Percentiles rank a stretch among this genome's conserved stretches.
Evolutionary conservation across 2,329 filamentous ascomycete genomes (phyloP).

Genomic region (Pyrenochaeta sp.): DNA sequence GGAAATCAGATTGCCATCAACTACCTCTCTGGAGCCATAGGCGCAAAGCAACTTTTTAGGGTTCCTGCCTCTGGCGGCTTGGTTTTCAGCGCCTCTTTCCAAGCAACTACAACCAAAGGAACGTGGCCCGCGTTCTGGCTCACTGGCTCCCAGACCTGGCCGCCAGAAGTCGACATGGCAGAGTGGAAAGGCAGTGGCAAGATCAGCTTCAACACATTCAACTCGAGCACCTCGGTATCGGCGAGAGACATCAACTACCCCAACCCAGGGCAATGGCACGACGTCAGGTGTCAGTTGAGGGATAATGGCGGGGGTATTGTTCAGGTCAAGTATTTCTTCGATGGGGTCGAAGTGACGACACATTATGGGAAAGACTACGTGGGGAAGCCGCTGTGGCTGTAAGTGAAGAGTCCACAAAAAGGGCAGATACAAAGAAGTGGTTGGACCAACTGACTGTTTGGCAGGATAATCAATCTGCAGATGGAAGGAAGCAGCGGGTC

Average conservation of each 20-base stretch:
- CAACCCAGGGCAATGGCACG: slow-evolving; percentile 58
- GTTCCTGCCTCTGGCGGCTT: slow-evolving; percentile 50
- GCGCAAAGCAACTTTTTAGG: slow-evolving; percentile 54
- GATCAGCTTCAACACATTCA: slow-evolving; percentile 66
- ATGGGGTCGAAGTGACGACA: slow-evolving; percentile 59
- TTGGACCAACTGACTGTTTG: not conserved
- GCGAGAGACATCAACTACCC: slow-evolving; percentile 61
- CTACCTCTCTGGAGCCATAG: slow-evolving; percentile 61
- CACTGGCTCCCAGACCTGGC: slow-evolving; percentile 64
- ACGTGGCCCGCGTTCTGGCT: slow-evolving; percentile 70
- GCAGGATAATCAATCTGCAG: slow-evolving; percentile 42
- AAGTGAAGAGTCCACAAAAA: slow-evolving; percentile 6
- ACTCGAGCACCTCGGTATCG: slow-evolving; percentile 57
- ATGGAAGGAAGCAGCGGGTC: slow-evolving; percentile 42
- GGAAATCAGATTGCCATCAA: slow-evolving; percentile 53
- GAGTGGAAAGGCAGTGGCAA: slow-evolving; percentile 68
- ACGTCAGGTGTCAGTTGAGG: slow-evolving; percentile 60
- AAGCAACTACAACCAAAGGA: slow-evolving; percentile 45
- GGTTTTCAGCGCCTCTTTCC: slow-evolving; percentile 52
- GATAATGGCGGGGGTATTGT: slow-evolving; percentile 61
- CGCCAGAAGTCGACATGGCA: slow-evolving; percentile 67
- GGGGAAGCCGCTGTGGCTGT: slow-evolving; percentile 47
- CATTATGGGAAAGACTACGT: slow-evolving; percentile 62
- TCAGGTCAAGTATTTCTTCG: slow-evolving; percentile 64
- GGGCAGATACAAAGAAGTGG: not conserved